These are phyloP conservation scores for Tolypocladium tundrense DNA, from an alignment of 2,329 filamentous ascomycete genomes.

Conservation along the genomic window DNA sequence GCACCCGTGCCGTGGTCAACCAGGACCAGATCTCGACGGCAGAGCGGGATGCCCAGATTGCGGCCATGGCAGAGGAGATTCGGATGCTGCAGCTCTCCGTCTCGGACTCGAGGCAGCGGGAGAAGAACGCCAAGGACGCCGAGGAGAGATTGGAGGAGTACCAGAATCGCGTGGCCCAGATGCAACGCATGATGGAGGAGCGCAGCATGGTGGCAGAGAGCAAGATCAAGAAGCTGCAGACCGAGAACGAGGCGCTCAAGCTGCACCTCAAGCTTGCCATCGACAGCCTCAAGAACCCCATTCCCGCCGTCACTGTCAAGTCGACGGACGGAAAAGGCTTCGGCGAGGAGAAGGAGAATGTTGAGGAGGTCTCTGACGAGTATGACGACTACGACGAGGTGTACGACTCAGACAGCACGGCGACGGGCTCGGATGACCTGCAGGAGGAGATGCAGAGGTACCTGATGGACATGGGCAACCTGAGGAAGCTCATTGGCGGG, in stretches of 20 bases:
- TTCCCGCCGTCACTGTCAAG: constrained; percentile 47
- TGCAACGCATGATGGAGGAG: constrained; percentile 97
- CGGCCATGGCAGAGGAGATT: constrained; percentile 92
- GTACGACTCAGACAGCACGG: constrained; percentile 34
- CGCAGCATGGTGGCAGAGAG: constrained; percentile 79
- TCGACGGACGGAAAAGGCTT: constrained; percentile 10
- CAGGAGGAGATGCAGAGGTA: constrained; percentile 81
- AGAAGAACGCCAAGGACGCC: constrained; percentile 67
- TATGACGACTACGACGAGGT: constrained; percentile 53
- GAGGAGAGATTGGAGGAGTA: constrained; percentile 89
- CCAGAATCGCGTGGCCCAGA: constrained; percentile 75
- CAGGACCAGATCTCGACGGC: constrained; percentile 88
- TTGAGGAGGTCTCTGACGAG: constrained; percentile 25
- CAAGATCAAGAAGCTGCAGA: constrained; percentile 84
- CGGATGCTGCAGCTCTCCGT: constrained; percentile 70
- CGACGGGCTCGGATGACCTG: constrained; percentile 50
- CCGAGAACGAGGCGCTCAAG: constrained; percentile 81
- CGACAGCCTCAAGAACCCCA: constrained; percentile 82
- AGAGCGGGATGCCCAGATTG: constrained; percentile 87
- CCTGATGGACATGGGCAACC: constrained; percentile 72
- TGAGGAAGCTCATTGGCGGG: constrained; percentile 52
- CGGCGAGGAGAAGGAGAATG: constrained; percentile 22
- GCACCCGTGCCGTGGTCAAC: constrained; percentile 88
- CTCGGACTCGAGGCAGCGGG: constrained; percentile 52
- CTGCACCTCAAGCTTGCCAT: constrained; percentile 82